Evolutionary conservation across 2,329 filamentous ascomycete genomes (phyloP), one percentile per base, ranked within the genome.

Genomic region (Nothomitra cinnamomea): DNA sequence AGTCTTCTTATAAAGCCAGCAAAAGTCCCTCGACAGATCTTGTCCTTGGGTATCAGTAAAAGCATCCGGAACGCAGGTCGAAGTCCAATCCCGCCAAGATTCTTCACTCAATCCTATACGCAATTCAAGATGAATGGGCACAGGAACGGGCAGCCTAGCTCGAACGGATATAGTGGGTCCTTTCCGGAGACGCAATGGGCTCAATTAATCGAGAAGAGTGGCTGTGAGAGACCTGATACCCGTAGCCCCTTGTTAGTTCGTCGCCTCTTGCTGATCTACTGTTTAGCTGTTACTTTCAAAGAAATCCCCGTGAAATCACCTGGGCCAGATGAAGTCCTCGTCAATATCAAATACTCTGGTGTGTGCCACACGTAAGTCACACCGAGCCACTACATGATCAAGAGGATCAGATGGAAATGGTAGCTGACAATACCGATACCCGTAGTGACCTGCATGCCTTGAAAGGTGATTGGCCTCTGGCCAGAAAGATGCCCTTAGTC

Each of bases 271-370:
- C 35, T 21, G 54, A 51, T 32, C 21, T 36, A 52, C 41, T 54
- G 32, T 55, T 56, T 53, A 28, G 47, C 24, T 19, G 47, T 22
- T 69, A 79, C 60, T 72, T 79, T 62, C 76, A 88, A 87, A 72
- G 77, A 83, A 70, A 90, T 95, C 62, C 82, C 85, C 60, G 87
- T 94, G 52, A 75, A 75, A 58, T 78, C 82, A 67, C 89, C 89
- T 40, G 87, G 82, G 21, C 83, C 88, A 52, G 88, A 94, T 71
- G 86, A 95, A 70, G 85, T 95, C 60, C 83, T 95, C 59, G 73
- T 95, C 71, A 90, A 94, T 71, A 78, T 94, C 76, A 88, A 88
- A 69, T 94, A 79, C 75, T 85, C 83, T 25, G 87, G 87, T 65
- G 87, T 94, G 60, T 94, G 87, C 76, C 87, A 94, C 74, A 94